Conservation (phyloP, 129 eudicot species). For the Flaveria ramosissima region DNA sequence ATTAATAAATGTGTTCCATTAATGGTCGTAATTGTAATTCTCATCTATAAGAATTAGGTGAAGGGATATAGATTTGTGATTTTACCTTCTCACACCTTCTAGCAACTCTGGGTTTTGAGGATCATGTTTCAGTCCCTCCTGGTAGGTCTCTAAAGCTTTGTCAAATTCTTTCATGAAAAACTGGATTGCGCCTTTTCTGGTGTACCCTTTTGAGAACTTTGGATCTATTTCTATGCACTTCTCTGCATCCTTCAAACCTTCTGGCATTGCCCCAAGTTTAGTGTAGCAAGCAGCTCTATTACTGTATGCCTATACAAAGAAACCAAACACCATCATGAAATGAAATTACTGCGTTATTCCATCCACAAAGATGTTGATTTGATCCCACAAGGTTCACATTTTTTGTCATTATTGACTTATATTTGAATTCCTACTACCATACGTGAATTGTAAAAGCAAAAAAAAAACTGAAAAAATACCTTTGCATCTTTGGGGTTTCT, state of each 20-base stretch:
- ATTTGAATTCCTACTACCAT: background rate
- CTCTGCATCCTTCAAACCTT: constrained; percentile 94
- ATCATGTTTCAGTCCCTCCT: constrained; percentile 85
- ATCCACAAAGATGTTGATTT: background rate
- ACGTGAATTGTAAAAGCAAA: background rate
- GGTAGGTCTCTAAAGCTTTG: constrained; percentile 91
- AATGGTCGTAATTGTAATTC: background rate
- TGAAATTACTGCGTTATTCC: background rate
- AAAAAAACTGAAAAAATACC: constrained; percentile 38
- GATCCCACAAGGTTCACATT: background rate
- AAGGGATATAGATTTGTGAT: background rate
- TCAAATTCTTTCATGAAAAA: constrained; percentile 97
- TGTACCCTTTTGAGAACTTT: constrained; percentile 83
- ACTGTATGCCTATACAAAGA: constrained; percentile 62
- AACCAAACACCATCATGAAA: constrained; percentile 9
- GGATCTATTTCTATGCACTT: constrained; percentile 98
- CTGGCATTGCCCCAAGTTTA: constrained; percentile 92
- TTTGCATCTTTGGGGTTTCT: constrained; percentile 87
- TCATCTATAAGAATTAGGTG: background rate
- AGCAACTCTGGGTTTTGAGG: constrained; percentile 74
- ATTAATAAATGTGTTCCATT: background rate
- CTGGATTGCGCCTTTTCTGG: constrained; percentile 89
- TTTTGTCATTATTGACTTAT: background rate
- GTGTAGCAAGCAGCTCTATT: constrained; percentile 96
- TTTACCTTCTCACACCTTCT: constrained; percentile 87